Base-by-base conservation (phyloP, 345 rosid genomes). In the Streptanthus diversifolius region DNA sequence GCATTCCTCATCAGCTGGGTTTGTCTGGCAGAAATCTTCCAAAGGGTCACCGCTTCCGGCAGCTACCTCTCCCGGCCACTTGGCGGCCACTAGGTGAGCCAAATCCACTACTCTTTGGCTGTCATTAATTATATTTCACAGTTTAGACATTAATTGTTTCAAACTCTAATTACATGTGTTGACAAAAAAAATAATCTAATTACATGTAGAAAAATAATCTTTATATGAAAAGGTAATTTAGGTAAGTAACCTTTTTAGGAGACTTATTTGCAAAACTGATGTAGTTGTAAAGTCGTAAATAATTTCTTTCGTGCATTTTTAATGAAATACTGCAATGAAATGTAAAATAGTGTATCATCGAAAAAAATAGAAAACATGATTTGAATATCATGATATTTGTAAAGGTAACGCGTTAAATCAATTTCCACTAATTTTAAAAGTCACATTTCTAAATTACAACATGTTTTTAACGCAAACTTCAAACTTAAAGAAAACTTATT, bases 101-200 rank as follows among this genome's bases (percentile, higher is more conserved):
- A 93, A 85, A 79, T 93, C 97, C 5, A 93, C 97, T 0, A 93
- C 97, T 83, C 98, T 88, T 85, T 93, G 97, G 82, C 98, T 93
- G 89, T 36, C 47, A 66, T 52, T 74, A 8, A 24, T 21, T 14
- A 21, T 18, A 77, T 48, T 11, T 27, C 35, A 32, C 22, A 32
- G 12, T 22, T 57, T 58, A 18, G 4, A 15, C 19, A 69, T 12
- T 48, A 37, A 53, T 17, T 14, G 8, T 53, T 27, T 40, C 25
- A 27, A 54, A 54, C 22, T 19, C 44, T 58, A 30, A 15, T 29
- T 30, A 19, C 63, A 35, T 58, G 29, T 58, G 10, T 25, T 3
- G 29, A 25, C 3, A 4, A 25, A 25, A 25, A 25, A 25, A 1
- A 25, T 25, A 1, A 25, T n/a, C n/a, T n/a, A n/a, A n/a, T n/a